Base-by-base conservation (phyloP, 805 yeast species). In the Metahyphopichia silvanorum region DNA sequence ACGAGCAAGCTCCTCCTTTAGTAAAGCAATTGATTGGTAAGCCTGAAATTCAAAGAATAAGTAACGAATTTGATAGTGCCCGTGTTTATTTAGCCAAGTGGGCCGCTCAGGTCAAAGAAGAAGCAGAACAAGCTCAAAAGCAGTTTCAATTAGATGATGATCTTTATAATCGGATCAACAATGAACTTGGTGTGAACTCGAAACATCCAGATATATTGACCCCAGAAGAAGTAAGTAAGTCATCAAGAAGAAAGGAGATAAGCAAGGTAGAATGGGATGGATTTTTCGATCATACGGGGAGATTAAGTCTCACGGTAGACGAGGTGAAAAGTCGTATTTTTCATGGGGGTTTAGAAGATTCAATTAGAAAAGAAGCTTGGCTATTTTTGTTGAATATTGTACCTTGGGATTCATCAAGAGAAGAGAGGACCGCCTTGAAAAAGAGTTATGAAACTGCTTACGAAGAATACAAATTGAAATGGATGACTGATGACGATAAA, bases 51-150 rank as follows among this genome's bases (percentile, higher is more conserved):
- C 74, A 71, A 46, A 76, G 72, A 35, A 76, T 91, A 16, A 86
- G 93, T 37, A 85, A 86, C 42, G 98, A 91, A 41, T 93, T 89
- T 53, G 98, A 89, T 51, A 79, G 91, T 32, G 98, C 98, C 0
- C 74, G 89, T 33, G 83, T 88, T 4, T 91, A 87, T 55, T 66
- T 91, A 38, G 98, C 98, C 4, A 89, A 88, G 62, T 93, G 98
- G 98, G 97, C 98, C 0, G 73, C 86, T 46, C 86, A 86, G 18
- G 93, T 93, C 7, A 93, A 91, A 46, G 89, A 88, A 47, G 95
- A 91, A 55, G 93, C 96, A 2, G 88, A 66, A 38, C 56, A 79
- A 44, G 74, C 76, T 32, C 69, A 75, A 39, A 59, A 76, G 39
- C 64, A 66, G 35, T 64, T 66, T 47, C 65, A 72, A 47, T 64